Base-by-base conservation (phyloP, 2,329 filamentous ascomycete genomes). In the Fusarium dimerum region DNA sequence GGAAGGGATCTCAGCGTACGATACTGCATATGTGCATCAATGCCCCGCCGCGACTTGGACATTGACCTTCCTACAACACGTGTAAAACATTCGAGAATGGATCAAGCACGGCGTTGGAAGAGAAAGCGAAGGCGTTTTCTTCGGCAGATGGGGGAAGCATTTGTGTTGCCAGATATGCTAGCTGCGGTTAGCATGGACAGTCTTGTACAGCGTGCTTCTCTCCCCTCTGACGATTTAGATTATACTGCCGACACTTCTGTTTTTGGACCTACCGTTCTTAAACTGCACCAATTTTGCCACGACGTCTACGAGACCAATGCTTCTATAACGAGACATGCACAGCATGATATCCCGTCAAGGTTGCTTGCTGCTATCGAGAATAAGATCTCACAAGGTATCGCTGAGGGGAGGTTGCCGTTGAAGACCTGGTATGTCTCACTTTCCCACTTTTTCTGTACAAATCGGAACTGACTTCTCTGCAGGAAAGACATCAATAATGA, bases 1-100 rank as follows among this genome's bases (percentile, higher is more conserved):
- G 71, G 66, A 6, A 66, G 69, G 20, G 69, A 80, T 51, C 66
- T 81, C 39, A 71, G 73, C 39, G 54, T 84, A 15, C 66, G 67
- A 36, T 77, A 75, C 46, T 73, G 72, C 50, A 71, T 69, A 48
- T 70, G 66, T 43, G 61, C 65, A 6, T 67, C 67, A 5, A 57
- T 55, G 11, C 55, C 54, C 15, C 55, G 68, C 17, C 55, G 60
- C 8, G 29, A 42, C 5, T 52, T 68, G 17, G 56, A 66, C 3
- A 49, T 73, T 11, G 52, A 48, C 3, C 57, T 68, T 5, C 71
- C 72, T 1, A 62, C 60, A 8, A 62, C 54, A 7, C 63, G 61
- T 3, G 53, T 69, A 6, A 59, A 55, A 11, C 66, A 64, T 56
- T 61, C 60, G n/a, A 63, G 59, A 11, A 50, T 50, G 12, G 57